Percentiles rank a stretch among this genome's conserved stretches.
These are phyloP conservation scores for Tetradesmus lagerheimii DNA, from an alignment of 139 green algal species.

Conservation along the genomic window DNA sequence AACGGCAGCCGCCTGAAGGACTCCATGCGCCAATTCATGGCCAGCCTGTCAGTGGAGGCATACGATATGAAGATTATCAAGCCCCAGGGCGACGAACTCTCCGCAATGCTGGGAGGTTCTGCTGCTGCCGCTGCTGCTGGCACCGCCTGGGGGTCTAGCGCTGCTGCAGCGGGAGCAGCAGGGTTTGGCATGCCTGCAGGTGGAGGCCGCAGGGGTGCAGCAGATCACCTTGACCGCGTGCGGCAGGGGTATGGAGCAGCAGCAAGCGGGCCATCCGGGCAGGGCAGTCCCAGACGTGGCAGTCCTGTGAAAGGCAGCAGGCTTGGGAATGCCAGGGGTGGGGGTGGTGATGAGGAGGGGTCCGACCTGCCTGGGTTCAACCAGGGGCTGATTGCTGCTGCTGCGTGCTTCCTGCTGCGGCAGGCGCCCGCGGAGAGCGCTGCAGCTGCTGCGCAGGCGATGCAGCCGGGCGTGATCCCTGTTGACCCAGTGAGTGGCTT, in stretches of 20 bases:
- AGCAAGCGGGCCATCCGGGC: background rate
- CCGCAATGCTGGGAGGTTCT: background rate
- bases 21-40: conserved; percentile 49
- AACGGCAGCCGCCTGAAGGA: conserved; percentile 42
- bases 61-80: conserved; percentile 51
- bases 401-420: conserved; percentile 52
- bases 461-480: conserved; percentile 11
- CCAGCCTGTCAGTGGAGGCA: conserved; percentile 47
- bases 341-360: conserved; percentile 1
- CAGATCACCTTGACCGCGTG: background rate
- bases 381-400: conserved; percentile 44
- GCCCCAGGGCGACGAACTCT: conserved; percentile 13
- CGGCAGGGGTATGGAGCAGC: background rate
- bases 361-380: conserved; percentile 28
- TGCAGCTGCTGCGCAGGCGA: background rate
- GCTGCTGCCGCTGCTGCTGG: background rate
- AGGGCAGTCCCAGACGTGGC: conserved; percentile 12
- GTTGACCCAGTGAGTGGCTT: conserved; percentile 9
- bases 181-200: conserved; percentile 1
- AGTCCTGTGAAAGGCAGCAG: background rate
- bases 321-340: background rate
- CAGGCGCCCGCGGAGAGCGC: conserved; percentile 44
- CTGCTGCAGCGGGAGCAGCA: background rate
- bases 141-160: background rate
- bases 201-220: background rate